phyloP scores from a whole-genome alignment of 2,329 filamentous ascomycete genomes.

The Mariannaea elegans region DNA sequence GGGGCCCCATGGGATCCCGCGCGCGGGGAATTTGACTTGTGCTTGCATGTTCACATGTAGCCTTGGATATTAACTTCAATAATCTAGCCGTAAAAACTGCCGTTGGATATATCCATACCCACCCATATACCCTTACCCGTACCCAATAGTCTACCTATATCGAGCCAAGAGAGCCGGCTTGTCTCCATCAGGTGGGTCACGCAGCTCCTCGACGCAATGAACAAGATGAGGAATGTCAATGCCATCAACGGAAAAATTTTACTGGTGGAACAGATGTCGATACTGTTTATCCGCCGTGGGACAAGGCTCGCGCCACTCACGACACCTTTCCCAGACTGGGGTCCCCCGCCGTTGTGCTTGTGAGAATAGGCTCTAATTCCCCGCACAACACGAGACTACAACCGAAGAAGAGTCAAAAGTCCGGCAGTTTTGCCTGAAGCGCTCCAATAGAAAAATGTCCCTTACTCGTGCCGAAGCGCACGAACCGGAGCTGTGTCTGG shows the following conservation, averaged over 20 bases:
- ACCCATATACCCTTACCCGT: too few species aligned
- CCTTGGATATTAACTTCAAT: neutral
- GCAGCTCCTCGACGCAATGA: neutral
- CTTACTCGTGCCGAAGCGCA: slow-evolving; percentile 22
- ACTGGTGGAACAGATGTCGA: neutral
- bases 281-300: neutral
- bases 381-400: neutral
- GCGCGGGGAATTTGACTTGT: neutral
- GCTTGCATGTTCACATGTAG: neutral
- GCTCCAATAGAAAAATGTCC: slow-evolving; percentile 23
- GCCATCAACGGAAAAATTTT: neutral
- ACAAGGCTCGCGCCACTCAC: slow-evolving; percentile 11
- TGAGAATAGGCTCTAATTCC: neutral
- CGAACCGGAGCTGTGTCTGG: slow-evolving; percentile 25
- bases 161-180: neutral
- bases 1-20: neutral
- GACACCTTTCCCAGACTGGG: neutral
- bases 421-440: slow-evolving; percentile 18
- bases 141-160: too few species aligned
- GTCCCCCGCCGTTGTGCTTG: neutral
- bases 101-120: too few species aligned
- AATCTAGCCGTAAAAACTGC: neutral
- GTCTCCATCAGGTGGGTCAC: neutral
- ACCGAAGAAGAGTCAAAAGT: neutral
- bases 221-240: too few species aligned